These are phyloP conservation scores for Suillus hirtellus DNA, from an alignment of 768 basidiomycete genomes.

Conservation along the genomic window DNA sequence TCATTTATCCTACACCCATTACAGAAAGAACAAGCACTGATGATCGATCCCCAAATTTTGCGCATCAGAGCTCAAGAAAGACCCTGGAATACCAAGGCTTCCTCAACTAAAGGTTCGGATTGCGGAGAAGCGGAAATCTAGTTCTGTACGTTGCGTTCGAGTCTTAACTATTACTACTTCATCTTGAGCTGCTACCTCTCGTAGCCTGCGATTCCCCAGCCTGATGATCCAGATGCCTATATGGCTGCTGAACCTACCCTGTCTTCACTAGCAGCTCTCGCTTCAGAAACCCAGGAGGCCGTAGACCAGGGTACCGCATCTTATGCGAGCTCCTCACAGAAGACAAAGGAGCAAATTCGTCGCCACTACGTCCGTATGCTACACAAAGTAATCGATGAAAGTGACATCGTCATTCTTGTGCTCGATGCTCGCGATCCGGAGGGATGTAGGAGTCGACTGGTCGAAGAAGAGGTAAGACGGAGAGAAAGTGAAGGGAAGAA, in stretches of 20 bases:
- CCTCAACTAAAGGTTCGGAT: conserved; percentile 67
- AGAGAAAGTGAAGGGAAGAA: conserved; percentile 89
- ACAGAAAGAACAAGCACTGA: conserved; percentile 10
- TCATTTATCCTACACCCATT: background rate
- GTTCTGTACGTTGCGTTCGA: conserved; percentile 35
- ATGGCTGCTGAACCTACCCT: conserved; percentile 79
- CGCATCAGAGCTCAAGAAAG: conserved; percentile 75
- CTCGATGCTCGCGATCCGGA: conserved; percentile 96
- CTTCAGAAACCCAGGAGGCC: conserved; percentile 27
- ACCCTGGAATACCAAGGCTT: conserved; percentile 85
- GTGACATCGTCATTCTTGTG: conserved; percentile 87
- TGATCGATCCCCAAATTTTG: background rate
- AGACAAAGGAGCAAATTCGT: conserved; percentile 69
- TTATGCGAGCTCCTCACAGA: conserved; percentile 33
- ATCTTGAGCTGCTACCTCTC: background rate
- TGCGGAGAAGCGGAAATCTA: conserved; percentile 48
- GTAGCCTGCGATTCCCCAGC: conserved; percentile 26
- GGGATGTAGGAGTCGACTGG: conserved; percentile 86
- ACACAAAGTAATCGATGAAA: conserved; percentile 91
- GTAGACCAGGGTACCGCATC: conserved; percentile 32
- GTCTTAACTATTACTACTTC: conserved; percentile 3
- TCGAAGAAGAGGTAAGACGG: conserved; percentile 91
- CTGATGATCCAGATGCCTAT: conserved; percentile 52
- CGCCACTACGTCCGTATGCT: conserved; percentile 76
- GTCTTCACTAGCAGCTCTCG: conserved; percentile 56